phyloP scores from a whole-genome alignment of 805 yeast genomes.

The Wickerhamiella lipophila region DNA sequence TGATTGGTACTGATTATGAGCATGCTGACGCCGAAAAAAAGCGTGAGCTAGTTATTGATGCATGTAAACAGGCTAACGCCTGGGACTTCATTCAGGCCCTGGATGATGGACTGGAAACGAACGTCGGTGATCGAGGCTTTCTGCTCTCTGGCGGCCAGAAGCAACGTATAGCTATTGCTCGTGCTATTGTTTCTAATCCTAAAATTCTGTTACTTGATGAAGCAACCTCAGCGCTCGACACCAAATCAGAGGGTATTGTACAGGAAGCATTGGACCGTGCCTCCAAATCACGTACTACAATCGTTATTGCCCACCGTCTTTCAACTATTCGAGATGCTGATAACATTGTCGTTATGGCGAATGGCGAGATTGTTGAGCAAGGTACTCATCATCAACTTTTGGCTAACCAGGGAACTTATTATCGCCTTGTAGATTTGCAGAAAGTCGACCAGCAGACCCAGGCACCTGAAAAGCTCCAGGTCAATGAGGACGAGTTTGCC shows the following conservation, averaged over 20 bases:
- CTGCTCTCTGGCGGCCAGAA: constrained; percentile 59
- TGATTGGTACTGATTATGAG: constrained; percentile 60
- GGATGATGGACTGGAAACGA: constrained; percentile 73
- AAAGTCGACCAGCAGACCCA: constrained; percentile 18
- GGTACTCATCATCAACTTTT: constrained; percentile 33
- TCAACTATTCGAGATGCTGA: constrained; percentile 47
- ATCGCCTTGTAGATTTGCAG: constrained; percentile 30
- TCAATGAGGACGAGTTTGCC: constrained; percentile 5
- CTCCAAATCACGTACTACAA: constrained; percentile 34
- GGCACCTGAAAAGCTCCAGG: background rate
- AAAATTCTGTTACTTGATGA: constrained; percentile 48
- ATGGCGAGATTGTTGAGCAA: constrained; percentile 39
- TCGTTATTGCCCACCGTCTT: constrained; percentile 46
- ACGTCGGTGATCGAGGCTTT: constrained; percentile 49
- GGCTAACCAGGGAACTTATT: constrained; percentile 23
- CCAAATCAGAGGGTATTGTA: constrained; percentile 33
- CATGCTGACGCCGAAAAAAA: constrained; percentile 30
- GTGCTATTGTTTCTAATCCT: constrained; percentile 55
- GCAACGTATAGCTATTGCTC: constrained; percentile 58
- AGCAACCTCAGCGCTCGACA: constrained; percentile 50
- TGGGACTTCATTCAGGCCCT: constrained; percentile 38
- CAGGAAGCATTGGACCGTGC: constrained; percentile 33
- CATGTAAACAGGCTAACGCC: constrained; percentile 31
- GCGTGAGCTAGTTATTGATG: constrained; percentile 29
- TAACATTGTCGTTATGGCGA: constrained; percentile 39